A percentile compares a stretch with the other conserved stretches of the same genome.
These are phyloP conservation scores for Geotrichum cucujoidarum DNA, from an alignment of 1,139 yeast species.

Conservation along the genomic window DNA sequence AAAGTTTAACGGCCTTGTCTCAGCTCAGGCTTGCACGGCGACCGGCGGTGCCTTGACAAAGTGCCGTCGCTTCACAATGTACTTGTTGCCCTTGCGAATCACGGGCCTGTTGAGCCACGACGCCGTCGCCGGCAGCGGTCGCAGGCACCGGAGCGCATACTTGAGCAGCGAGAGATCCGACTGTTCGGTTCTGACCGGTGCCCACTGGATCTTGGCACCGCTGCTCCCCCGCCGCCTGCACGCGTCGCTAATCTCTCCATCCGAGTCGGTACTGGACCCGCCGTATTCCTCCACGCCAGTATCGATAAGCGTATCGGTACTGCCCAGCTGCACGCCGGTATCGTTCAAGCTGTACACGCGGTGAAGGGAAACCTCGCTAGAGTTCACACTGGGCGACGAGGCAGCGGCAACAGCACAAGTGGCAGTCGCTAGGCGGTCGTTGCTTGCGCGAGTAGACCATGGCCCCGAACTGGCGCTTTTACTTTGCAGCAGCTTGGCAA, in stretches of 20 bases:
- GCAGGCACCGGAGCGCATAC: conserved; percentile 34
- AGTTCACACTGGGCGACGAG: neutral
- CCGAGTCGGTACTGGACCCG: no score
- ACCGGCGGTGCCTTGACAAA: conserved; percentile 5
- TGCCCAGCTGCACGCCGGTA: neutral
- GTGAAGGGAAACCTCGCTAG: neutral
- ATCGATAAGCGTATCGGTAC: neutral
- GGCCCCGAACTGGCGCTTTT: no score
- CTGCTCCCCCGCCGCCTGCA: conserved; percentile 19
- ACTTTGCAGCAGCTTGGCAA: neutral
- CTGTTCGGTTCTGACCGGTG: conserved; percentile 27
- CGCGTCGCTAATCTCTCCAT: neutral
- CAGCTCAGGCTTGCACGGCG: no score
- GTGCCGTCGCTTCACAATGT: conserved; percentile 24
- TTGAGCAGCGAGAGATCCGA: conserved; percentile 26
- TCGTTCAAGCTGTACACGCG: neutral
- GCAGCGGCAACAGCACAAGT: no score
- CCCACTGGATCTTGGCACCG: conserved; percentile 26
- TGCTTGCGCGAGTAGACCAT: no score
- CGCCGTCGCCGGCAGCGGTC: conserved; percentile 31
- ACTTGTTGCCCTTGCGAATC: conserved; percentile 27
- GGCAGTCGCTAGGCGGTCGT: no score
- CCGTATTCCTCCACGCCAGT: neutral
- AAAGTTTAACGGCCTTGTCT: no score
- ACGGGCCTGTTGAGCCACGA: conserved; percentile 34